Percentiles rank a stretch among this genome's conserved stretches.
phyloP scores from a whole-genome alignment of 257 asterid genomes.

The Rhazya stricta region DNA sequence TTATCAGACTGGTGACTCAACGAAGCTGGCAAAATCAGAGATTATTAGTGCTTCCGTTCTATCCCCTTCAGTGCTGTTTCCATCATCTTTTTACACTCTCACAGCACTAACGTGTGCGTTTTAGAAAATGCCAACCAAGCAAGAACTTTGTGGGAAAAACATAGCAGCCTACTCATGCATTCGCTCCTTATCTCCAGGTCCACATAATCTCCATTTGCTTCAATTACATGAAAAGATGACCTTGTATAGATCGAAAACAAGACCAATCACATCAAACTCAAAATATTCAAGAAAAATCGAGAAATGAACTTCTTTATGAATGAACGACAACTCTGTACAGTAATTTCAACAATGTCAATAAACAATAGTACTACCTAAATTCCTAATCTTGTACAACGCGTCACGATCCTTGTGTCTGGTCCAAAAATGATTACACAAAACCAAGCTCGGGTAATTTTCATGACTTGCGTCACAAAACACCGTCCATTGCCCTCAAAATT shows the following conservation, averaged over 20 bases:
- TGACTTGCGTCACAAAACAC: slow-evolving; percentile 14
- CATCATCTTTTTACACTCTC: no score
- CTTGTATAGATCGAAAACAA: no score
- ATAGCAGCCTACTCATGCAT: background rate
- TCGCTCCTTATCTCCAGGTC: background rate
- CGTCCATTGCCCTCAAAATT: slow-evolving; percentile 5
- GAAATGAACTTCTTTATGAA: background rate
- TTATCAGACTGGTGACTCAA: background rate
- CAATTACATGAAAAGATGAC: no score
- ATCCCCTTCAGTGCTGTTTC: no score
- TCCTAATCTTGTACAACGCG: background rate
- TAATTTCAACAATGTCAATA: slow-evolving; percentile 6
- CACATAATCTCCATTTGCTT: background rate
- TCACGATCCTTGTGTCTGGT: background rate
- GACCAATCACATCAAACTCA: background rate
- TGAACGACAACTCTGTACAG: slow-evolving; percentile 4
- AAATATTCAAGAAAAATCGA: background rate
- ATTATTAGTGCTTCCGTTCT: no score
- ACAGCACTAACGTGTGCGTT: no score
- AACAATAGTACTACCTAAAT: background rate
- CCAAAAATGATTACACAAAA: background rate
- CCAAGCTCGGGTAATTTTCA: slow-evolving; percentile 1
- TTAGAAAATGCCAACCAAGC: background rate
- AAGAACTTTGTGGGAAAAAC: background rate
- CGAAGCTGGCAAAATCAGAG: no score